These are phyloP conservation scores for Aspergillus sclerotialis DNA, from an alignment of 2,329 filamentous ascomycete genomes.

Conservation along the genomic window DNA sequence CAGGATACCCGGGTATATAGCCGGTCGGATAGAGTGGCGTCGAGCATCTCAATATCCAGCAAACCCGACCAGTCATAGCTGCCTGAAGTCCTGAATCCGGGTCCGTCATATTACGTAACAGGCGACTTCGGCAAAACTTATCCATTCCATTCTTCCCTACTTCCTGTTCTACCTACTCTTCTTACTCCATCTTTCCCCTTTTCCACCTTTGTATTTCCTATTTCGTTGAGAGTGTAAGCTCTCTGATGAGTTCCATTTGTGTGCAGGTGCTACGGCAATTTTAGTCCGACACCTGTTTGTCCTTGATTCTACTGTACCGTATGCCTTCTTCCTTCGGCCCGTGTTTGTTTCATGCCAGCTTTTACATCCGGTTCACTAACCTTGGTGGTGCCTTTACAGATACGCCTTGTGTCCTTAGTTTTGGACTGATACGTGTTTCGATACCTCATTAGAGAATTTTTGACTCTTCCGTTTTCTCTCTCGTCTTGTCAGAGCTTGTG, in stretches of 20 bases:
- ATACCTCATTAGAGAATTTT: slow-evolving; percentile 5
- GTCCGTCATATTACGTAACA: neutral
- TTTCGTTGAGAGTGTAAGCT: slow-evolving; percentile 26
- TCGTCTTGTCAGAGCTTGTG: slow-evolving; percentile 4
- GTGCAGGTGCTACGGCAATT: slow-evolving; percentile 34
- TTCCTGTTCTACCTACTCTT: neutral
- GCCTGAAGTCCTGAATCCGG: too few species aligned
- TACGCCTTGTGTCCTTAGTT: too few species aligned
- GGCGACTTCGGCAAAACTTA: neutral
- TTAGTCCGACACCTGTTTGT: slow-evolving; percentile 33
- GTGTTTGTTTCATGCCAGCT: too few species aligned
- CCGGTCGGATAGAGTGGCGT: too few species aligned
- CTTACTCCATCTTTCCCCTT: slow-evolving; percentile 9
- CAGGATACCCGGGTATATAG: too few species aligned
- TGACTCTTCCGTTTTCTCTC: slow-evolving; percentile 2
- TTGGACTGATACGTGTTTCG: slow-evolving; percentile 5
- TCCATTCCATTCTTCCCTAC: slow-evolving; percentile 7
- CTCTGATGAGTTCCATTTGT: slow-evolving; percentile 33
- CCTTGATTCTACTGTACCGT: slow-evolving; percentile 9
- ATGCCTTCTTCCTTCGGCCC: slow-evolving; percentile 18
- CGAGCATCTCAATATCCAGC: too few species aligned
- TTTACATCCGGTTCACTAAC: neutral
- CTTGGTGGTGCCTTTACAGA: too few species aligned
- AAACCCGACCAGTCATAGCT: too few species aligned
- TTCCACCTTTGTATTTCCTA: slow-evolving; percentile 7